A percentile compares a stretch with the other conserved stretches of the same genome.
Evolutionary conservation across 164 flowering plant species (phyloP).

Genomic region (Sextonia rubra): DNA sequence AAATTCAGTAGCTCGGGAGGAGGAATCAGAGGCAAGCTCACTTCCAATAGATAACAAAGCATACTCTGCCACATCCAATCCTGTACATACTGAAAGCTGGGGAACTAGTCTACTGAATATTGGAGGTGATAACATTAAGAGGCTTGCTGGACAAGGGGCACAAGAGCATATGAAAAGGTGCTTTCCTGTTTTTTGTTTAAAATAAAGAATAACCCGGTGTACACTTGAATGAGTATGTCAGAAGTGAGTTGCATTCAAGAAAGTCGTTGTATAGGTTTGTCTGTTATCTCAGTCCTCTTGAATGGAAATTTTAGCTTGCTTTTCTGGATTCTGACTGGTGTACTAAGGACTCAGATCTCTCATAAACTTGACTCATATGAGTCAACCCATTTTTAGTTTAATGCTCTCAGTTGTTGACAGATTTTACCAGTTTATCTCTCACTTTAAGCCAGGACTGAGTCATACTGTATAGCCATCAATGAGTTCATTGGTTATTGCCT

Average conservation of each 20-base stretch:
- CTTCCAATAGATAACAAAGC: conserved; percentile 68
- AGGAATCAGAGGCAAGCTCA: conserved; percentile 98
- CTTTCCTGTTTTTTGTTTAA: background rate
- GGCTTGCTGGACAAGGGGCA: conserved; percentile 28
- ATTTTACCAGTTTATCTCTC: background rate
- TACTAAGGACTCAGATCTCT: background rate
- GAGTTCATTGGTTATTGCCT: background rate
- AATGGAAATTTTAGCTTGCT: background rate
- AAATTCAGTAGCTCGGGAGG: conserved; percentile 61
- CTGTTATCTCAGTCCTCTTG: background rate
- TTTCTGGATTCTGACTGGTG: background rate
- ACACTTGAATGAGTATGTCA: background rate
- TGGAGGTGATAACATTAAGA: conserved; percentile 26
- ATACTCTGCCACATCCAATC: conserved; percentile 24
- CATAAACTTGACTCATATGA: too few species aligned
- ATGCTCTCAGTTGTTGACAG: background rate
- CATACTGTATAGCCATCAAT: background rate
- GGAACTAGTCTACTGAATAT: conserved; percentile 23
- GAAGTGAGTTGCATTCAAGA: background rate
- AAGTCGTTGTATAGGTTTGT: background rate
- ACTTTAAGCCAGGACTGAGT: background rate
- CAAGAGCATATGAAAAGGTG: conserved; percentile 52
- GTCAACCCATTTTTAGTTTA: background rate
- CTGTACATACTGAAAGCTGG: conserved; percentile 35
- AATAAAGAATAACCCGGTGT: background rate